Base-by-base conservation (phyloP, 2,329 filamentous ascomycete species). In the Elsinoe perseae region DNA sequence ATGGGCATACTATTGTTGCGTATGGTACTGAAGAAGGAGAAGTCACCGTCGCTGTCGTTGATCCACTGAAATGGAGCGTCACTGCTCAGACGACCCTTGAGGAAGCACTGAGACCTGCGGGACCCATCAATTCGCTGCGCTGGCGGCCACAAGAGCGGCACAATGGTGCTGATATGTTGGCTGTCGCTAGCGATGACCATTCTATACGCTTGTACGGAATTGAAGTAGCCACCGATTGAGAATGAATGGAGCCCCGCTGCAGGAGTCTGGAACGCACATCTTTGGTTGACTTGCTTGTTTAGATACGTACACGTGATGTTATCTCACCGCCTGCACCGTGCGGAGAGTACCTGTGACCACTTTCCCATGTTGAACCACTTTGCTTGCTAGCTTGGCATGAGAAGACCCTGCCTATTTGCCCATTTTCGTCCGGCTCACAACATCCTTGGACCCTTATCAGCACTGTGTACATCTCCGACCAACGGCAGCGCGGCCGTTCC, bases 161-260 rank as follows among this genome's bases (percentile, higher is more conserved):
- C 18, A 40, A 54, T 23, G 50, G 42, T 5, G 21, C 36, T 18
- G 38, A 43, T 12, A 66, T 70, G 58, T 61, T 73, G 57, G 69
- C 69, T 0, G 66, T 70, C 12, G 69, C 66, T 4, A 71, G 69
- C 38, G 71, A 73, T 30, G 71, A 73, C 60, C 65, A 61, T 4
- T 70, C 68, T 2, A 59, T 73, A 14, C 63, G 70, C 18, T 58
- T 73, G 1, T 70, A 57, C 42, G 40, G 48, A 34, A 20, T 56
- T 25, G 18, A 52, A 16, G 27, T 52, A 36, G 48, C 36, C 20
- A 7, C 4, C 32, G 18, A 32, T 6, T 21, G 21, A 34, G 25
- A 50, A 30, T 50, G 18, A 50, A 16, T 10, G 16, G 25, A 50
- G 9, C 44, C n/a, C 16, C 23, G 44, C 30, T 34, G 4, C 12